Evolutionary conservation across 176 grass and related monocot species (phyloP), one percentile per base, ranked within the genome.

Genomic region (Oryza officinalis): DNA sequence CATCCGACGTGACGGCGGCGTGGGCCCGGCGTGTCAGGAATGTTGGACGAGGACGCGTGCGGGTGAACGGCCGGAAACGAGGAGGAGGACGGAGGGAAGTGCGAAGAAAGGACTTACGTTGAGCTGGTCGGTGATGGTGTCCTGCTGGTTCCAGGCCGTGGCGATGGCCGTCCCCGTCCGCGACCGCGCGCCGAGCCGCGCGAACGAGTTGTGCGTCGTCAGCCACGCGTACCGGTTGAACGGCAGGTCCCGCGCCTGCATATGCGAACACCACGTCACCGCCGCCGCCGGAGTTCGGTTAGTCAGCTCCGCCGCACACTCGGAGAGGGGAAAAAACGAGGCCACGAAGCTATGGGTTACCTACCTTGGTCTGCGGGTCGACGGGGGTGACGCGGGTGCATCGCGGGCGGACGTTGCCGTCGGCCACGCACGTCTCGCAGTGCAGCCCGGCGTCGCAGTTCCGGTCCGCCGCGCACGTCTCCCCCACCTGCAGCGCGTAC

Each of bases 171-270:
- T 86, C 5, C 86, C 92, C 6, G 79, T 91, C 67, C 45, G 71
- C 33, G 96, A 95, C 1, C 30, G 75, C 85, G 87, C 54, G 1
- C 93, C 93, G 12, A 98, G 89, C 60, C 89, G 80, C 27, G 96
- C 87, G 91, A 95, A 98, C 65, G 96, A 98, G 84, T 98, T 98
- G 91, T 98, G 96, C 18, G 93, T 94, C 72, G 96, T 98, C 41
- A 98, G 86, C 96, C 96, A 95, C 3, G 96, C 46, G 91, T 94
- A 98, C 50, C 96, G 80, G 87, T 98, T 98, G 79, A 95, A 98
- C 66, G 96, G 91, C 74, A 98, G 73, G 22, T 65, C 87, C n/a
- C 17, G 65, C 26, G 84, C 91, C 94, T 93, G 86, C 23, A 10
- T 2, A 38, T n/a, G 35, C 35, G 6, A 4, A 10, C 15, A 35